phyloP scores from a whole-genome alignment of 495 filamentous ascomycete genomes.

The Aspergillus sparsus region DNA sequence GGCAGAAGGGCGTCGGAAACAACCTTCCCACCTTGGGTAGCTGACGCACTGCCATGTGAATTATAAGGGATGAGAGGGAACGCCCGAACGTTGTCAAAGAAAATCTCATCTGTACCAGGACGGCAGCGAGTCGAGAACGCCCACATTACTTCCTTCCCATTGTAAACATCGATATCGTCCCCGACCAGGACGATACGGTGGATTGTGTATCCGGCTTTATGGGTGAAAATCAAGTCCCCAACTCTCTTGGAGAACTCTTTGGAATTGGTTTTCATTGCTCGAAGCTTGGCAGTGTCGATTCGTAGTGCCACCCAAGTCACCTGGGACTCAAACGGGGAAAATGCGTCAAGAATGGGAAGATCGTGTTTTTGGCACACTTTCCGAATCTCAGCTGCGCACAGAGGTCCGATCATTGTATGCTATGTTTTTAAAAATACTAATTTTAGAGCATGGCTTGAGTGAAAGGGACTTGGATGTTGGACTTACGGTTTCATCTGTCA shows the following conservation, averaged over 20 bases:
- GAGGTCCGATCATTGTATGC: constrained; percentile 42
- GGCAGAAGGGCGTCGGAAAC: constrained; percentile 43
- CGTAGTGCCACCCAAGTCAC: constrained; percentile 43
- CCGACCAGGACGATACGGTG: constrained; percentile 41
- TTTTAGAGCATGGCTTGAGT: neutral
- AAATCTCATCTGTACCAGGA: constrained; percentile 37
- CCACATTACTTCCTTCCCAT: constrained; percentile 44
- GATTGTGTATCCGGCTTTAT: constrained; percentile 41
- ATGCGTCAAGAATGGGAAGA: constrained; percentile 40
- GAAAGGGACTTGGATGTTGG: neutral
- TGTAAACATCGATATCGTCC: constrained; percentile 43
- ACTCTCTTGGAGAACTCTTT: constrained; percentile 33
- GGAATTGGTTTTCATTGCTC: constrained; percentile 32
- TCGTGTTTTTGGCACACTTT: constrained; percentile 36
- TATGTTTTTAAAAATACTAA: neutral
- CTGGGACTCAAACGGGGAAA: constrained; percentile 43
- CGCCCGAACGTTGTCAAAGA: constrained; percentile 41
- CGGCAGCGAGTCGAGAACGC: constrained; percentile 45
- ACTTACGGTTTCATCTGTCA: constrained; percentile 35
- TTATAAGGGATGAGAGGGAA: constrained; percentile 46
- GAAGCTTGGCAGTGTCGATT: constrained; percentile 36
- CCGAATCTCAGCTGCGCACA: constrained; percentile 42
- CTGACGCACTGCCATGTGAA: constrained; percentile 32
- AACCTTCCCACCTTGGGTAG: constrained; percentile 38
- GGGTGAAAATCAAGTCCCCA: constrained; percentile 39